Evolutionary conservation across 306 rosid species (phyloP), one percentile per base, ranked within the genome.

Genomic region (Vicia villosa): DNA sequence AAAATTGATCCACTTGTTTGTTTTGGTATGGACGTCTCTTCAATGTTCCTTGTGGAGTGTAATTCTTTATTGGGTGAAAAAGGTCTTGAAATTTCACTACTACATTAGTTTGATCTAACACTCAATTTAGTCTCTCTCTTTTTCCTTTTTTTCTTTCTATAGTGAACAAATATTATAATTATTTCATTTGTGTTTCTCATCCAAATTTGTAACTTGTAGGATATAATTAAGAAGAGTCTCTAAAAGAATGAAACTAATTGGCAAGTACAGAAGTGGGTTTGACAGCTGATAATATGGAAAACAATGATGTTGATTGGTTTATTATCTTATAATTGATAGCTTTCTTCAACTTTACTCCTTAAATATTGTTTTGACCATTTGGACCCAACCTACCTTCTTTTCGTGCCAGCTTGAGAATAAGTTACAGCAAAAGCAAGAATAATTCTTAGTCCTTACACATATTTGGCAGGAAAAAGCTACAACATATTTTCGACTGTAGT

Each of bases 331-430:
- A 26, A 52, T 63, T 61, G 40, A 59, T 42, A 55, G 50, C 28
- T 87, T 77, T 75, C 84, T 79, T 86, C 63, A 49, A 28, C 72
- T 70, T 47, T 45, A 79, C 84, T 83, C 69, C 67, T 82, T 40
- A 82, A 50, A 63, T 75, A 26, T 76, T 74, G 70, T 73, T 82
- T 78, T 83, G 88, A 85, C 88, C 69, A 67, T 65, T 38, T 79
- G 55, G 41, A 40, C 63, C 76, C 63, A 74, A 43, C 16, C 41
- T 55, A 52, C 34, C 10, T 50, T 19, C 67, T 70, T 45, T 20
- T 57, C 26, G 1, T 26, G 16, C 6, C 15, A 28, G 37, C 15
- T 54, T 26, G 15, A 46, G 57, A 61, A 62, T 52, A 63, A 59
- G 72, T 72, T 50, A 13, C 67, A 34, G 24, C 50, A 73, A 14